Evolutionary conservation across 192 early-diverging fungal genomes (phyloP), one percentile per base, ranked within the genome.

Genomic region (Phycomyces blakesleeanus): DNA sequence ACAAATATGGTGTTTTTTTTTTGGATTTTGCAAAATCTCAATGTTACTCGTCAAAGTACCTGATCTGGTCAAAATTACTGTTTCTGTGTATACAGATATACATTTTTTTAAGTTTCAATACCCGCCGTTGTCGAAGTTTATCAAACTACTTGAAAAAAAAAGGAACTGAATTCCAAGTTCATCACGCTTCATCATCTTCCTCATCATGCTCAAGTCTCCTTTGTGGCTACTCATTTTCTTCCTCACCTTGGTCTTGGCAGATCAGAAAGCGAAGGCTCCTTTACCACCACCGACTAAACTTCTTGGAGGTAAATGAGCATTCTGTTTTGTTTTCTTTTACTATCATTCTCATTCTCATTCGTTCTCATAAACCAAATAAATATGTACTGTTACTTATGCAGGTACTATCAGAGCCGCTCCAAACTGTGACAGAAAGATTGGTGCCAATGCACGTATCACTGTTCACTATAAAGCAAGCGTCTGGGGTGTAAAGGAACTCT

Each of bases 231-330:
- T 59, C 14, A 12, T 42, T 0, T 22, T 59, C 40, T 42, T 55
- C 16, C 12, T 16, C 15, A 26, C 54, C 15, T 9, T 61, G 21
- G 25, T 34, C 4, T 15, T 37, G 37, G 29, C 49, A 14, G n/a
- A n/a, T n/a, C n/a, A n/a, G n/a, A n/a, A n/a, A n/a, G n/a, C n/a
- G n/a, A n/a, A n/a, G n/a, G n/a, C n/a, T n/a, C n/a, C n/a, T n/a
- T n/a, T n/a, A n/a, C n/a, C n/a, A n/a, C 62, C 27, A 42, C 62
- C 62, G 7, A 55, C 62, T 14, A 63, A 63, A 42, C 52, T 63
- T 16, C 37, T 63, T 7, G 62, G 62, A 55, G 62, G 62, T 63
- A 63, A 15, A 26, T 37, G 3, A 40, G 25, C 38, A 10, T 7
- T 22, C 15, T 34, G 8, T 40, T 29, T 59, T 26, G 41, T 42